Conservation (phyloP, 768 basidiomycete species). For the Lentinula detonsa region DNA sequence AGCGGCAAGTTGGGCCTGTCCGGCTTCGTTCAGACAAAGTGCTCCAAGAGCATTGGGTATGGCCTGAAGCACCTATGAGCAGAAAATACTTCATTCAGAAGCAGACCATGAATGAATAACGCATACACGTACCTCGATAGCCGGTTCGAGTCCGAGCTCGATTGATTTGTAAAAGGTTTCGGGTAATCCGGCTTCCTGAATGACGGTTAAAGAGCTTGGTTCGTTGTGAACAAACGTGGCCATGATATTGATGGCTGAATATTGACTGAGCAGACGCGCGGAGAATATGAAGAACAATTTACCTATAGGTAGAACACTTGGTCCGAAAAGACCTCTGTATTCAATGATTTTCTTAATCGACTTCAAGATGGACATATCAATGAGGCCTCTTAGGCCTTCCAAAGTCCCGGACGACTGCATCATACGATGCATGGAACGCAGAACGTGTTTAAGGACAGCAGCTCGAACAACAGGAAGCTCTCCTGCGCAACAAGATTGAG, state of each 20-base stretch:
- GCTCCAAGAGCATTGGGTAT: constrained; percentile 96
- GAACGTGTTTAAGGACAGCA: constrained; percentile 81
- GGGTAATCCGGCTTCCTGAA: constrained; percentile 90
- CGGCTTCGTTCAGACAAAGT: constrained; percentile 87
- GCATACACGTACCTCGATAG: constrained; percentile 65
- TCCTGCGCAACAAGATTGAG: constrained; percentile 30
- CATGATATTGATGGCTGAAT: constrained; percentile 86
- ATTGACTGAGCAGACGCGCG: constrained; percentile 8
- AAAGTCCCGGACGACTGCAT: constrained; percentile 95
- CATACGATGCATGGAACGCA: constrained; percentile 93
- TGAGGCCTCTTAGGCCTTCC: constrained; percentile 90
- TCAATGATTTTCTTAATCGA: constrained; percentile 87
- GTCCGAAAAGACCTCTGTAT: constrained; percentile 77
- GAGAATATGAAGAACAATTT: constrained; percentile 18
- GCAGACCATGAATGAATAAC: background rate
- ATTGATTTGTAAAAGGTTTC: constrained; percentile 85
- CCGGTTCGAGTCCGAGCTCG: constrained; percentile 78
- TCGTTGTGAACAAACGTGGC: constrained; percentile 98
- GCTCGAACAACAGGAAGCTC: constrained; percentile 70
- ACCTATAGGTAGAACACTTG: constrained; percentile 83
- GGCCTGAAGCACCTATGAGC: constrained; percentile 74
- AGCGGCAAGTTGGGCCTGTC: constrained; percentile 72
- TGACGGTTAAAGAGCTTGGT: constrained; percentile 86
- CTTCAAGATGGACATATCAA: constrained; percentile 81
- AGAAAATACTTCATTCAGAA: constrained; percentile 4